These are phyloP conservation scores for Penicillium dipodomyicola DNA, from an alignment of 495 filamentous ascomycete genomes.

Conservation along the genomic window DNA sequence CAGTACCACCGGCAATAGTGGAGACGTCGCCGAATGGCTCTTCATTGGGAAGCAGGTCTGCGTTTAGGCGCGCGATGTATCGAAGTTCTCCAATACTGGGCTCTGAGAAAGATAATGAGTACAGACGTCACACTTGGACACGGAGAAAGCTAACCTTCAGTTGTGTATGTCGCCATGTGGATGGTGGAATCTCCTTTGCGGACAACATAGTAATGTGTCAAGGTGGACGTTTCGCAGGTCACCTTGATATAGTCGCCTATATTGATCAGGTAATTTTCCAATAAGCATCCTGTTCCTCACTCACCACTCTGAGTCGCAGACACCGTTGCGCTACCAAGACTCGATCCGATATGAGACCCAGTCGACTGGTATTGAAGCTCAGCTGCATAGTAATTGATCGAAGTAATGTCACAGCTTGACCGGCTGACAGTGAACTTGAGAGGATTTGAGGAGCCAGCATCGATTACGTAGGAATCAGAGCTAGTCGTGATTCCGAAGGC, in stretches of 20 bases:
- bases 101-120: conserved; percentile 29
- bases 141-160: conserved; percentile 28
- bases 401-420: conserved; percentile 60
- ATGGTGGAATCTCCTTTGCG: conserved; percentile 57
- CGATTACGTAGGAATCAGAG: conserved; percentile 43
- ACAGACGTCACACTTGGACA: not conserved
- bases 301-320: conserved; percentile 41
- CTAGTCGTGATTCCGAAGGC: conserved; percentile 35
- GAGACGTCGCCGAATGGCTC: conserved; percentile 48
- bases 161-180: conserved; percentile 64
- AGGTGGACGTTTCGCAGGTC: conserved; percentile 56
- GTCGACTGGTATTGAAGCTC: conserved; percentile 55
- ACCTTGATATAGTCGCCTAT: conserved; percentile 57
- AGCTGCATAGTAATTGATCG: conserved; percentile 56
- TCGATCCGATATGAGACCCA: conserved; percentile 58
- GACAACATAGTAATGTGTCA: conserved; percentile 64
- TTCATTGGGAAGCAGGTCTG: conserved; percentile 54
- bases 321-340: conserved; percentile 59
- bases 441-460: conserved; percentile 53
- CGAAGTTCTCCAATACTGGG: conserved; percentile 61
- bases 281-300: conserved; percentile 29
- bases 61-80: conserved; percentile 61
- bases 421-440: conserved; percentile 57
- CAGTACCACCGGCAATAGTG: conserved; percentile 47
- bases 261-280: conserved; percentile 1